These are phyloP conservation scores for Corchorus capsularis DNA, from an alignment of 345 rosid genomes.

Conservation along the genomic window DNA sequence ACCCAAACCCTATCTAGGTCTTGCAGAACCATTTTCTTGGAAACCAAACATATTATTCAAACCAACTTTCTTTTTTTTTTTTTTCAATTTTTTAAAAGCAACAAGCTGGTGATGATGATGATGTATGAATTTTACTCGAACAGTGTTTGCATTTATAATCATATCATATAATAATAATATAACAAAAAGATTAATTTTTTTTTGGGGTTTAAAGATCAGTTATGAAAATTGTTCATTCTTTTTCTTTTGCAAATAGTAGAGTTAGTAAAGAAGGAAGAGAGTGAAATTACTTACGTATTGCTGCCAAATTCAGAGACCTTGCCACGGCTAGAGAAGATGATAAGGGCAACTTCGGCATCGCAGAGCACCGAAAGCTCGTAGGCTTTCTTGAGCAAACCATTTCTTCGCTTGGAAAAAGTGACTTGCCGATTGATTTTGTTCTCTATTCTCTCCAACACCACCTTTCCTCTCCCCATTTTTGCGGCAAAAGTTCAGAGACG, in stretches of 20 bases:
- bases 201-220: not conserved
- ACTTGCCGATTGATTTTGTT: constrained; percentile 51
- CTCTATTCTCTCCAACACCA: constrained; percentile 43
- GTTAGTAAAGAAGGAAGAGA: not conserved
- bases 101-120: not conserved
- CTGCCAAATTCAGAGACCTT: constrained; percentile 40
- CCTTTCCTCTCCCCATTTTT: constrained; percentile 50
- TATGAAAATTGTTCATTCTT: too few species aligned
- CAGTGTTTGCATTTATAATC: not conserved
- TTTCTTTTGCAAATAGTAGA: too few species aligned
- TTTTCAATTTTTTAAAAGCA: not conserved
- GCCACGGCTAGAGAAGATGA: constrained; percentile 45
- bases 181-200: not conserved
- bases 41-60: not conserved
- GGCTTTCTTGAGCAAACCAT: constrained; percentile 46
- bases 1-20: not conserved
- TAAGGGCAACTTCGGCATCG: constrained; percentile 42
- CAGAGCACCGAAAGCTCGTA: constrained; percentile 47
- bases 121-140: not conserved
- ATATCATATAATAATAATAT: too few species aligned
- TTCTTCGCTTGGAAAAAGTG: constrained; percentile 46
- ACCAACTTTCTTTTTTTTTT: too few species aligned
- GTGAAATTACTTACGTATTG: constrained; percentile 24
- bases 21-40: not conserved
- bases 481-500: not conserved